Conservation (phyloP, 2,329 filamentous ascomycete species). For the Ustilaginoidea virens region DNA sequence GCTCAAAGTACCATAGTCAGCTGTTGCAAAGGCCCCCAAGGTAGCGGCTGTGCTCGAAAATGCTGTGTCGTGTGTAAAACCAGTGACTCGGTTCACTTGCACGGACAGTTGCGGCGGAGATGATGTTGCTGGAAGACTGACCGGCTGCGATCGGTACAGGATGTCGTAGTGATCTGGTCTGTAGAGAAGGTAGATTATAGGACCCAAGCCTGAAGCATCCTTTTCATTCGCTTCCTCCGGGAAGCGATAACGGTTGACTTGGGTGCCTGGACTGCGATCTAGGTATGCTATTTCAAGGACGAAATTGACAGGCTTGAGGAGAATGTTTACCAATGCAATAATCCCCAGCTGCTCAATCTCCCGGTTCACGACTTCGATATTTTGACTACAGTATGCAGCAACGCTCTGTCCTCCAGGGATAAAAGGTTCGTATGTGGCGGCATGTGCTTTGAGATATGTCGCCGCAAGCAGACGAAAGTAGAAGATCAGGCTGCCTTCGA, state of each 20-base stretch:
- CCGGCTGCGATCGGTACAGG: conserved; percentile 48
- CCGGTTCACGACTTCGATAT: conserved; percentile 57
- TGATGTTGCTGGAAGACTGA: conserved; percentile 12
- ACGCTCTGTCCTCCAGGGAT: conserved; percentile 44
- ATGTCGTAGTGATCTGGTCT: conserved; percentile 86
- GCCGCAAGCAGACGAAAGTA: conserved; percentile 71
- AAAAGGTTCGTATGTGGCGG: conserved; percentile 56
- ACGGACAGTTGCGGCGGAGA: conserved; percentile 12
- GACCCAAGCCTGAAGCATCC: conserved; percentile 26
- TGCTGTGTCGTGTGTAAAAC: conserved; percentile 28
- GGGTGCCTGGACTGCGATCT: conserved; percentile 64
- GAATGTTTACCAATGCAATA: conserved; percentile 57
- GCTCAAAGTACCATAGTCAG: conserved; percentile 27
- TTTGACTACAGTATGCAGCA: conserved; percentile 51
- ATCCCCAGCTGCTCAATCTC: conserved; percentile 91
- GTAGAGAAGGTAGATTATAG: conserved; percentile 44
- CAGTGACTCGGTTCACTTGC: conserved; percentile 37
- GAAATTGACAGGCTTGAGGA: conserved; percentile 66
- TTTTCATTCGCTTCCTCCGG: conserved; percentile 36
- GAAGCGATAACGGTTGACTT: conserved; percentile 58
- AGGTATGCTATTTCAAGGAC: conserved; percentile 82
- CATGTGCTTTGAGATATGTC: conserved; percentile 67
- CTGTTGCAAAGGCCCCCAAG: conserved; percentile 25
- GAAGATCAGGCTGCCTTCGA: conserved; percentile 67
- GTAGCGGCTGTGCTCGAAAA: conserved; percentile 24